These are phyloP conservation scores for Zymoseptoria passerinii DNA, from an alignment of 2,329 filamentous ascomycete genomes.

Conservation along the genomic window DNA sequence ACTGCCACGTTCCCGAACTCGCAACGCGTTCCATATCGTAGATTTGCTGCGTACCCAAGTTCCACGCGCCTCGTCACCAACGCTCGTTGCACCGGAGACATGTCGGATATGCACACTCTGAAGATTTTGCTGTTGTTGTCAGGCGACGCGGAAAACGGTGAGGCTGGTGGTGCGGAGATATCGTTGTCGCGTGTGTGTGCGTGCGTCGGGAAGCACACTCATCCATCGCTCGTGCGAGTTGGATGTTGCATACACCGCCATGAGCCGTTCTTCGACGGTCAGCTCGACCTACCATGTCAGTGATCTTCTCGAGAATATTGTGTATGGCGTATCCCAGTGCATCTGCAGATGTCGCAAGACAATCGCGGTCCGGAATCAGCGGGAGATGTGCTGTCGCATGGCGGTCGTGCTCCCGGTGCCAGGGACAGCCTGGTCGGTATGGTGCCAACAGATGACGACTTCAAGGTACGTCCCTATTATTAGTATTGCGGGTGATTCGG, in stretches of 20 bases:
- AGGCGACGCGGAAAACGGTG: not conserved
- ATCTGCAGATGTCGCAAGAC: not conserved
- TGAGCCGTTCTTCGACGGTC: not conserved
- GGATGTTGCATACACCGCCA: not conserved
- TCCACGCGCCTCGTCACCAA: not conserved
- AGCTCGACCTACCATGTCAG: not conserved
- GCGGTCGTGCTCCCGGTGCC: not conserved
- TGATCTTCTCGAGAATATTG: not conserved
- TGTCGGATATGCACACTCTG: not conserved
- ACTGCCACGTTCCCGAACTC: not conserved
- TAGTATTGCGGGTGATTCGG: not conserved
- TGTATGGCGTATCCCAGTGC: not conserved
- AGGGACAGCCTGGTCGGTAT: not conserved
- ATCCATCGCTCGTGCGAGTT: not conserved
- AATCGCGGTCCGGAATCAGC: not conserved
- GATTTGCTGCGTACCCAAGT: not conserved
- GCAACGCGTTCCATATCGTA: not conserved
- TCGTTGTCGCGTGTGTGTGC: not conserved
- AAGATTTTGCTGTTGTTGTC: not conserved
- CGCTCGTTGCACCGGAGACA: not conserved
- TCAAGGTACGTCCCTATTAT: not conserved
- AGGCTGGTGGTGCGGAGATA: not conserved
- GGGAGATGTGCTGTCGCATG: not conserved
- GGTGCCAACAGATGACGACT: not conserved
- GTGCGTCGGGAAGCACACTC: not conserved